phyloP scores from a whole-genome alignment of 202 grass and related monocot species.

The Panicum virgatum region DNA sequence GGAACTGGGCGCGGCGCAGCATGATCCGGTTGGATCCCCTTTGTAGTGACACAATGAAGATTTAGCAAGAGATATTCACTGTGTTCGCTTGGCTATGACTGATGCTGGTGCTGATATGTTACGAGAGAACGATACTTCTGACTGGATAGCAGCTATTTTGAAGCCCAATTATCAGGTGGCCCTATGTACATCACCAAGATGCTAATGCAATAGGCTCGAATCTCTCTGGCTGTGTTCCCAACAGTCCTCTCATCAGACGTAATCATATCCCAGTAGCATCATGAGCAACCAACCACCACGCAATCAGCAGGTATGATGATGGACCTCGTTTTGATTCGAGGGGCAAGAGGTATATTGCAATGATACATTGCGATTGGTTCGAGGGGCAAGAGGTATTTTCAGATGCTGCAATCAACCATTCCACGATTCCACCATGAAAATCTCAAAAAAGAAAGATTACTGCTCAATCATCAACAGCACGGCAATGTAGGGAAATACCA shows the following conservation, averaged over 20 bases:
- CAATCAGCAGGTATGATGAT: not conserved
- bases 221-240: constrained; percentile 31
- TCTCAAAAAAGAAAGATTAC: not conserved
- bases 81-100: too few relatives aligned
- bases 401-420: not conserved
- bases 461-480: not conserved
- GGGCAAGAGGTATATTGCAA: too few relatives aligned
- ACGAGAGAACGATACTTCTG: too few relatives aligned
- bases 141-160: too few relatives aligned
- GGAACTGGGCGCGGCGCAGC: too few relatives aligned
- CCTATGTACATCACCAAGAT: too few relatives aligned
- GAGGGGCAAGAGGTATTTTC: not conserved
- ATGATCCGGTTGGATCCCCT: too few relatives aligned
- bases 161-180: too few relatives aligned
- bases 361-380: not conserved
- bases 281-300: not conserved
- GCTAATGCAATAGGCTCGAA: too few relatives aligned
- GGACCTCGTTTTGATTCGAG: not conserved
- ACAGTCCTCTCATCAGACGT: constrained; percentile 5
- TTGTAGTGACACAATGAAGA: too few relatives aligned
- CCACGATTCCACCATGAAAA: not conserved
- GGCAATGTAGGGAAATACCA: not conserved
- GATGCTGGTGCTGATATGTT: too few relatives aligned
- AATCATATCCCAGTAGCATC: not conserved
- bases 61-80: too few relatives aligned